phyloP scores from a whole-genome alignment of 2,329 filamentous ascomycete species.

The Cladophialophora immunda region DNA sequence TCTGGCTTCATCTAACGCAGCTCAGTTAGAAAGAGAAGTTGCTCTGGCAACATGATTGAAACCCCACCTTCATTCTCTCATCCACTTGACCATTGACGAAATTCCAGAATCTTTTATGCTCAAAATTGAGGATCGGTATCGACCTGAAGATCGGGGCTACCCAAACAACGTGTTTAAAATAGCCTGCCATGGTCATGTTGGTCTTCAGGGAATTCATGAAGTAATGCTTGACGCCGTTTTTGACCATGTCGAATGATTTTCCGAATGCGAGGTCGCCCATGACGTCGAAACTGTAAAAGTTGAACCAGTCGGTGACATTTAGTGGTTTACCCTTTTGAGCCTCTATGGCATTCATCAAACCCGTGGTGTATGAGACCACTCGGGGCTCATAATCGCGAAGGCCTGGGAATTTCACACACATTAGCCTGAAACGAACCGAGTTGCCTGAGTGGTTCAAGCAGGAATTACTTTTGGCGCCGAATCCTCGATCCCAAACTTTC shows the following conservation, averaged over 20 bases:
- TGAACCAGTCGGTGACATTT: conserved; percentile 14
- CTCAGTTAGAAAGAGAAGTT: background rate
- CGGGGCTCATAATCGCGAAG: conserved; percentile 21
- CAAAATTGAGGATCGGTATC: background rate
- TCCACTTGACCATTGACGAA: conserved; percentile 4
- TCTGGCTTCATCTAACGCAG: conserved; percentile 9
- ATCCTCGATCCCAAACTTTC: conserved; percentile 46
- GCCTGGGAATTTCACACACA: background rate
- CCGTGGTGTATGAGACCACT: conserved; percentile 9
- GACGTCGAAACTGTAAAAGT: conserved; percentile 17
- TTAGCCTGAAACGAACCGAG: background rate
- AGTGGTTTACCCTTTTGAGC: background rate
- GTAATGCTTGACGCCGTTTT: conserved; percentile 7
- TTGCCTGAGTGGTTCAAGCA: background rate
- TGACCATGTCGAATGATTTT: conserved; percentile 7
- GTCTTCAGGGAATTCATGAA: conserved; percentile 18
- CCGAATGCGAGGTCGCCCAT: conserved; percentile 18
- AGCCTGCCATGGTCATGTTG: conserved; percentile 14
- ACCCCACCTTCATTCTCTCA: conserved; percentile 8
- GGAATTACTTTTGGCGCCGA: conserved; percentile 44
- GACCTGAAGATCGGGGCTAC: background rate
- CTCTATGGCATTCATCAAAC: conserved; percentile 1
- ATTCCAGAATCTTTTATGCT: background rate
- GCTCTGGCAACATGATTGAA: background rate
- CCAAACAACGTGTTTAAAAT: conserved; percentile 18